A percentile compares a stretch with the other conserved stretches of the same genome.
These are phyloP conservation scores for Mercurialis annua DNA, from an alignment of 345 rosid species.

Conservation along the genomic window DNA sequence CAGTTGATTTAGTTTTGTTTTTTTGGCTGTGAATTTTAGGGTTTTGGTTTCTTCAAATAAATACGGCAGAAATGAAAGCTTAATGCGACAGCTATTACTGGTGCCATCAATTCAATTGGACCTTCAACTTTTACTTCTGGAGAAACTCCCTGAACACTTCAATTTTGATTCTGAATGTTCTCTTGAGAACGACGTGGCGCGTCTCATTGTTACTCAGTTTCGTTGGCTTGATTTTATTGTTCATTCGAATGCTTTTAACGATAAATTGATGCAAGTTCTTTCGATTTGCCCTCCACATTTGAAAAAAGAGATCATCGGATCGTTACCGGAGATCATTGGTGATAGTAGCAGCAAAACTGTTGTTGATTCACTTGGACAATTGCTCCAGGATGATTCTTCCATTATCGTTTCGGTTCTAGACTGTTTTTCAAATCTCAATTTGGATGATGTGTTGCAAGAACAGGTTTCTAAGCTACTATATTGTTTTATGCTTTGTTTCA, in stretches of 20 bases:
- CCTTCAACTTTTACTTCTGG: constrained; percentile 57
- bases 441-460: constrained; percentile 65
- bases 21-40: constrained; percentile 29
- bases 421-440: constrained; percentile 64
- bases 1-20: neutral
- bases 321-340: constrained; percentile 79
- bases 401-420: constrained; percentile 70
- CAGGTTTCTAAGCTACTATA: constrained; percentile 41
- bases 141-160: constrained; percentile 78
- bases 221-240: constrained; percentile 78
- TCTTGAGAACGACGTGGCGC: constrained; percentile 59
- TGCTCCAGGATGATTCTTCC: constrained; percentile 76
- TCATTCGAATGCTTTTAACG: constrained; percentile 48
- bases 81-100: constrained; percentile 58
- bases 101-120: constrained; percentile 65
- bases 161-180: constrained; percentile 32
- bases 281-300: constrained; percentile 59
- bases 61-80: constrained; percentile 43
- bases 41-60: constrained; percentile 42
- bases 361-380: constrained; percentile 61
- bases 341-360: constrained; percentile 50
- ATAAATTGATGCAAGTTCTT: constrained; percentile 66
- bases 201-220: constrained; percentile 67
- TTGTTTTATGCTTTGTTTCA: neutral
- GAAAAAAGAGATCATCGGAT: constrained; percentile 81